Conservation (phyloP, 2,329 filamentous ascomycete species). For the Balansia obtecta region DNA sequence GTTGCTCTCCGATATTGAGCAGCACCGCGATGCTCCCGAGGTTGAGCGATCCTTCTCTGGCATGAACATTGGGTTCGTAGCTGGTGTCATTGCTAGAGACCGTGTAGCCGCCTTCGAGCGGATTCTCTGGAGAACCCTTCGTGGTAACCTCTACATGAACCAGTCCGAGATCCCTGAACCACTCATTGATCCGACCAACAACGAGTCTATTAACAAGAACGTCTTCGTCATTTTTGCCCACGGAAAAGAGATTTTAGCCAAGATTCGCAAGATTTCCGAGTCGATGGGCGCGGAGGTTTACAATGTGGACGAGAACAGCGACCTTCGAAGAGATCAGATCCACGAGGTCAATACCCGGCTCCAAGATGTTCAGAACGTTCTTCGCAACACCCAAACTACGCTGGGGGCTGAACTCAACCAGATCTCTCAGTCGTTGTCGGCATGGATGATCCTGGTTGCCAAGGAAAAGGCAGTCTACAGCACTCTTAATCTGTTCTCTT, state of each 20-base stretch:
- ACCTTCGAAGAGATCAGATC: conserved; percentile 88
- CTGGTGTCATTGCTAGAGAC: conserved; percentile 87
- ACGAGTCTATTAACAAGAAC: conserved; percentile 90
- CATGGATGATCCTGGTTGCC: conserved; percentile 95
- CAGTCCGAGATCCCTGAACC: conserved; percentile 95
- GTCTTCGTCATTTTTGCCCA: conserved; percentile 99
- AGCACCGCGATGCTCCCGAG: conserved; percentile 55
- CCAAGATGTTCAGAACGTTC: conserved; percentile 79
- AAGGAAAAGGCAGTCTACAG: conserved; percentile 98
- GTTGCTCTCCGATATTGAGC: conserved; percentile 83
- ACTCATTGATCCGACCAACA: conserved; percentile 81
- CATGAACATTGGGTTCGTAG: conserved; percentile 98
- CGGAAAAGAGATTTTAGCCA: conserved; percentile 94
- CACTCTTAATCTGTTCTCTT: conserved; percentile 91
- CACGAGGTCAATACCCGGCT: conserved; percentile 94
- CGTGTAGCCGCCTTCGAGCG: conserved; percentile 92
- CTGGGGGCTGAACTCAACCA: conserved; percentile 86
- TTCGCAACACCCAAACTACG: conserved; percentile 89
- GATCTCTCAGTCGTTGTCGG: conserved; percentile 82
- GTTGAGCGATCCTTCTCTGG: conserved; percentile 82
- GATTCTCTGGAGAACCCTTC: conserved; percentile 92
- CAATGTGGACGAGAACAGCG: conserved; percentile 93
- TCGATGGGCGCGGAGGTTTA: conserved; percentile 93
- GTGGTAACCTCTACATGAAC: conserved; percentile 99
- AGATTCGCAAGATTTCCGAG: conserved; percentile 98